Percentiles rank a stretch among this genome's conserved stretches.
Conservation (phyloP, 202 grass and related monocot species). For the Hordeum pubiflorum region DNA sequence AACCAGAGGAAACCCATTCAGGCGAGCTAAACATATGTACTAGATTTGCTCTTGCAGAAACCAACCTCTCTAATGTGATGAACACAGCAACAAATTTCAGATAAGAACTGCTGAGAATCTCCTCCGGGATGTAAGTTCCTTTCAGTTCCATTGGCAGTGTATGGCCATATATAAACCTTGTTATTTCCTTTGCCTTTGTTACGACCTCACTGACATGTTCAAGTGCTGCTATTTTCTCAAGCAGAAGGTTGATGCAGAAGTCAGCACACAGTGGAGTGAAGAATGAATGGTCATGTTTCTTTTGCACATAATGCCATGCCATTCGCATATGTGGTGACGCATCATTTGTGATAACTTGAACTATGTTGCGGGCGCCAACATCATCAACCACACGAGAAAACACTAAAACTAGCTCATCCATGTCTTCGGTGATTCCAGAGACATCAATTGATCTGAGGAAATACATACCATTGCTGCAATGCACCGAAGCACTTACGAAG, state of each 20-base stretch:
- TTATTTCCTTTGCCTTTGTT: slow-evolving; percentile 43
- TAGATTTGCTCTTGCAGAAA: slow-evolving; percentile 36
- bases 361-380: slow-evolving; percentile 44
- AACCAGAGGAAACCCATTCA: slow-evolving; percentile 34
- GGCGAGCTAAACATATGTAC: slow-evolving; percentile 43
- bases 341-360: slow-evolving; percentile 59
- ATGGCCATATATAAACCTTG: slow-evolving; percentile 55
- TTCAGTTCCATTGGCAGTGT: slow-evolving; percentile 31
- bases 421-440: slow-evolving; percentile 43
- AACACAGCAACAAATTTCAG: slow-evolving; percentile 34
- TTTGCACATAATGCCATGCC: slow-evolving; percentile 42
- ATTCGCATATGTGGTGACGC: slow-evolving; percentile 48
- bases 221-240: slow-evolving; percentile 52
- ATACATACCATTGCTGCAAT: slow-evolving; percentile 46
- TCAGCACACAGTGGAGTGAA: slow-evolving; percentile 56
- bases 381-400: slow-evolving; percentile 44
- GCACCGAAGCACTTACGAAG: slow-evolving; percentile 51
- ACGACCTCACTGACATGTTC: slow-evolving; percentile 38
- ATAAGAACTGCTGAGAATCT: slow-evolving; percentile 46
- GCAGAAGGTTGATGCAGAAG: slow-evolving; percentile 56
- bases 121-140: slow-evolving; percentile 9
- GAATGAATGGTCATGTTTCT: slow-evolving; percentile 35
- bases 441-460: slow-evolving; percentile 68
- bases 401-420: slow-evolving; percentile 38
- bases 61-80: slow-evolving; percentile 43